Evolutionary conservation across 2,329 filamentous ascomycete genomes (phyloP).

Genomic region (Ophiobolus disseminans): DNA sequence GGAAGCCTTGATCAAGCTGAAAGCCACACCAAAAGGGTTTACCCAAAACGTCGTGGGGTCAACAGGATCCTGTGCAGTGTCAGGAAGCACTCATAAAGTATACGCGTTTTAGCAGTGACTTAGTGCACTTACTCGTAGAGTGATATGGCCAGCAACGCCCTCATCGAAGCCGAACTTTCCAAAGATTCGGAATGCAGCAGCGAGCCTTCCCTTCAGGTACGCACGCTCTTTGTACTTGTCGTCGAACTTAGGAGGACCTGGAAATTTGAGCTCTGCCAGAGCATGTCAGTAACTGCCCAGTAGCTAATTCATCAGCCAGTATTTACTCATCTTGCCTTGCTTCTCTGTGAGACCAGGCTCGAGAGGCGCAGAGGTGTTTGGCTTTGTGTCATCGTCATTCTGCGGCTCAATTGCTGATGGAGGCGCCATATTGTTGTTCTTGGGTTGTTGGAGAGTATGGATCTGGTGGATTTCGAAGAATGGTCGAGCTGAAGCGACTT

Average conservation of each 20-base stretch:
- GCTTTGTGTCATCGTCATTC: constrained; percentile 31
- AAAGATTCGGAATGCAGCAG: constrained; percentile 50
- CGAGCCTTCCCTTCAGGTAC: constrained; percentile 48
- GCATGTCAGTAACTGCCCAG: no score
- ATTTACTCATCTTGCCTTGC: constrained; percentile 28
- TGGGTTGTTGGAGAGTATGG: not conserved
- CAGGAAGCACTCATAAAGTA: not conserved
- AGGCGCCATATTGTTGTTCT: constrained; percentile 28
- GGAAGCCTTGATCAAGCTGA: constrained; percentile 67
- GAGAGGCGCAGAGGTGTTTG: constrained; percentile 36
- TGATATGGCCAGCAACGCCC: constrained; percentile 68
- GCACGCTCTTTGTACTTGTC: constrained; percentile 47
- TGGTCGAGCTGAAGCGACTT: no score
- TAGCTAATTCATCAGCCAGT: no score
- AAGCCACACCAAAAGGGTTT: constrained; percentile 70
- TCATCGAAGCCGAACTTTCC: constrained; percentile 51
- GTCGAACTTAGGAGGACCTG: constrained; percentile 45
- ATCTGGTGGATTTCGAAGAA: no score
- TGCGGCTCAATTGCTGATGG: constrained; percentile 42
- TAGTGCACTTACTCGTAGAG: constrained; percentile 55
- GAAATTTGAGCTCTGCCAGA: constrained; percentile 36
- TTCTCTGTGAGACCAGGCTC: constrained; percentile 42
- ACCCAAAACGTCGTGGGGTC: constrained; percentile 69
- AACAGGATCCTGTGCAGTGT: constrained; percentile 57
- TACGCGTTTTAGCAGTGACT: not conserved